phyloP scores from a whole-genome alignment of 176 grass and related monocot genomes.

The Triticum dicoccoides region DNA sequence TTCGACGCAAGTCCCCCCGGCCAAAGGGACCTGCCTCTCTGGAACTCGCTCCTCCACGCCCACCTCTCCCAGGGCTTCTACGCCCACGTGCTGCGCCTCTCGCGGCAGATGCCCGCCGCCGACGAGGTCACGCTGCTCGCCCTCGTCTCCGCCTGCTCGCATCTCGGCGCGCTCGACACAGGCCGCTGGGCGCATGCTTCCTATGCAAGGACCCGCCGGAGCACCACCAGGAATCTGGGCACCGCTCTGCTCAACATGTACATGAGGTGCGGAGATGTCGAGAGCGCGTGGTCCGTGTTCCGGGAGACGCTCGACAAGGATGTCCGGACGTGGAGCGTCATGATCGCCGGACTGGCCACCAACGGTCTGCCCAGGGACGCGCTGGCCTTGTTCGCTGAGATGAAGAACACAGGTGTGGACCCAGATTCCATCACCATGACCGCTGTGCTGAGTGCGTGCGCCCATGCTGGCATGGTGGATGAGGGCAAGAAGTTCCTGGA shows the following conservation, averaged over 20 bases:
- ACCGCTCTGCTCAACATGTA: constrained; percentile 57
- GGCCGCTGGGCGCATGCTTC: constrained; percentile 39
- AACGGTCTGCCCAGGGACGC: constrained; percentile 31
- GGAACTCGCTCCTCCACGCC: constrained; percentile 47
- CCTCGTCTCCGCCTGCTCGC: constrained; percentile 34
- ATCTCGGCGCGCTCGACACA: constrained; percentile 33
- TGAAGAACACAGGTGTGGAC: constrained; percentile 10
- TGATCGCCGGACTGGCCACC: constrained; percentile 35
- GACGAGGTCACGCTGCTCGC: constrained; percentile 44
- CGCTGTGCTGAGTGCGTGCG: constrained; percentile 35
- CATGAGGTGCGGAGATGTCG: constrained; percentile 39
- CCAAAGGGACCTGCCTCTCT: constrained; percentile 34
- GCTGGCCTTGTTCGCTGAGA: constrained; percentile 23
- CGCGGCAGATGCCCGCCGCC: constrained; percentile 7
- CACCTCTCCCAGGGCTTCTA: constrained; percentile 18
- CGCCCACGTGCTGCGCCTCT: constrained; percentile 22
- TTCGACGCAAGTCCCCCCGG: constrained; percentile 29
- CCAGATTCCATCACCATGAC: constrained; percentile 46
- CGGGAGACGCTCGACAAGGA: constrained; percentile 19
- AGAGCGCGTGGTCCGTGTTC: constrained; percentile 30
- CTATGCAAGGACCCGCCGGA: constrained; percentile 3
- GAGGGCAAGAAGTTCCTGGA: constrained; percentile 35
- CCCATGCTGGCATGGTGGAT: constrained; percentile 41
- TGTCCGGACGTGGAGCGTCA: constrained; percentile 36
- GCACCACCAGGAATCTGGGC: constrained; percentile 21